Percentiles rank a stretch among this genome's conserved stretches.
These are phyloP conservation scores for Macrophomina phaseolina DNA, from an alignment of 2,329 filamentous ascomycete species.

Conservation along the genomic window DNA sequence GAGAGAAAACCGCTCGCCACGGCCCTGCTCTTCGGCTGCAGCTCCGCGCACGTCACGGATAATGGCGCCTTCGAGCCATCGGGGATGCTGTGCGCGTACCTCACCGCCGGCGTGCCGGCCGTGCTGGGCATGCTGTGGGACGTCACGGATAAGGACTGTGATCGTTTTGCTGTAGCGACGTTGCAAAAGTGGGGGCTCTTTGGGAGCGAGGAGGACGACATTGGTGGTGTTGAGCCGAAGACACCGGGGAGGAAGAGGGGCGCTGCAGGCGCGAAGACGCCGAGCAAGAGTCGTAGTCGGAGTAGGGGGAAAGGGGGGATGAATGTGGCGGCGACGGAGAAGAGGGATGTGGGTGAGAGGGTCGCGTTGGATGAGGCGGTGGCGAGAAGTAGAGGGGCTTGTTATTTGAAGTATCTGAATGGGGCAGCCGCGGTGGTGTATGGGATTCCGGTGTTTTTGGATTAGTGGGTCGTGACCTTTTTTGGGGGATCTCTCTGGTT, in stretches of 20 bases:
- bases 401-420: slow-evolving; percentile 88
- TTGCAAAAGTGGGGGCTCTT: slow-evolving; percentile 87
- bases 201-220: slow-evolving; percentile 40
- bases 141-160: slow-evolving; percentile 96
- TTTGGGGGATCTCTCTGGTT: no score
- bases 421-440: slow-evolving; percentile 94
- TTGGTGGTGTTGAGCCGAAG: slow-evolving; percentile 34
- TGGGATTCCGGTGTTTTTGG: slow-evolving; percentile 87
- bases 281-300: slow-evolving; percentile 21
- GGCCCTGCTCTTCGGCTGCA: slow-evolving; percentile 92
- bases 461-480: slow-evolving; percentile 29
- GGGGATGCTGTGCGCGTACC: slow-evolving; percentile 88
- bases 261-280: slow-evolving; percentile 34
- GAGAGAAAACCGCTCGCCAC: slow-evolving; percentile 62
- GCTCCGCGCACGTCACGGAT: slow-evolving; percentile 79
- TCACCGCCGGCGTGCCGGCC: slow-evolving; percentile 80
- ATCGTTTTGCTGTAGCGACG: slow-evolving; percentile 80
- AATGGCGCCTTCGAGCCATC: slow-evolving; percentile 89
- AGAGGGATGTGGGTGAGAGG: slow-evolving; percentile 22
- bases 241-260: slow-evolving; percentile 37
- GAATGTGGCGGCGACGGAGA: slow-evolving; percentile 34
- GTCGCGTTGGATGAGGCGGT: slow-evolving; percentile 78
- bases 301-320: slow-evolving; percentile 30
- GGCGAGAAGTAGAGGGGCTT: slow-evolving; percentile 73
- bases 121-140: slow-evolving; percentile 96